phyloP scores from a whole-genome alignment of 2,329 filamentous ascomycete species.

The Pestalotiopsis sp. region DNA sequence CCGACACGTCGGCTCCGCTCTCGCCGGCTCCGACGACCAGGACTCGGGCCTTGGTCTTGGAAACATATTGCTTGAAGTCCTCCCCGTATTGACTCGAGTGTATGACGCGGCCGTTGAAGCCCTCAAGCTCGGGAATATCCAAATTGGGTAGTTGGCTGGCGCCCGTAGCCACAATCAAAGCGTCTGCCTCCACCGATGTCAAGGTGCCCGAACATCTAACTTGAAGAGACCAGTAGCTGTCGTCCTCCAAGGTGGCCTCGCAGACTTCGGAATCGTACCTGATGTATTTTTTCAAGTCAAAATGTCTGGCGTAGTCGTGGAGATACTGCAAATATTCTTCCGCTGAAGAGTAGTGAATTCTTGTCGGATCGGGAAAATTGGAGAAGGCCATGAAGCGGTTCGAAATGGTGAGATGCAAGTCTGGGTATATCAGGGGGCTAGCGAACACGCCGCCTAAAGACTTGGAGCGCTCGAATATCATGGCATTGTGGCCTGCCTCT shows the following conservation, averaged over 20 bases:
- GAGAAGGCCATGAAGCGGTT: conserved; percentile 2
- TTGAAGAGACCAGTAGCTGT: background rate
- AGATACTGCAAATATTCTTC: background rate
- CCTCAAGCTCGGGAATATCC: background rate
- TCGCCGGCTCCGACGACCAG: background rate
- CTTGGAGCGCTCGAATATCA: background rate
- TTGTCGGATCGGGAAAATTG: background rate
- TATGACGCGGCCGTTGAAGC: background rate
- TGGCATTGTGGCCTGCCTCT: conserved; percentile 1
- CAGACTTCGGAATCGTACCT: background rate
- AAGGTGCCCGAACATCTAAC: background rate
- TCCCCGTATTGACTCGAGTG: conserved; percentile 1
- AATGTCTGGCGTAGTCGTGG: background rate
- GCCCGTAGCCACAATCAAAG: background rate
- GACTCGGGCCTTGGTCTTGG: background rate
- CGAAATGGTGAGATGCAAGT: conserved; percentile 5
- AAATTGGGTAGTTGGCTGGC: background rate
- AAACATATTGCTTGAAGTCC: conserved; percentile 1
- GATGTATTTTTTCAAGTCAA: background rate
- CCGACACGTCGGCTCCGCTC: background rate
- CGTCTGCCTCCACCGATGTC: background rate
- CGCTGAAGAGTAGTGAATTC: background rate
- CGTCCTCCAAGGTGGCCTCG: background rate
- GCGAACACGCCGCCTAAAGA: background rate
- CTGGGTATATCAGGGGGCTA: background rate